Conservation (phyloP, 352 stramenopile species). For the Phytophthora kernoviae region DNA sequence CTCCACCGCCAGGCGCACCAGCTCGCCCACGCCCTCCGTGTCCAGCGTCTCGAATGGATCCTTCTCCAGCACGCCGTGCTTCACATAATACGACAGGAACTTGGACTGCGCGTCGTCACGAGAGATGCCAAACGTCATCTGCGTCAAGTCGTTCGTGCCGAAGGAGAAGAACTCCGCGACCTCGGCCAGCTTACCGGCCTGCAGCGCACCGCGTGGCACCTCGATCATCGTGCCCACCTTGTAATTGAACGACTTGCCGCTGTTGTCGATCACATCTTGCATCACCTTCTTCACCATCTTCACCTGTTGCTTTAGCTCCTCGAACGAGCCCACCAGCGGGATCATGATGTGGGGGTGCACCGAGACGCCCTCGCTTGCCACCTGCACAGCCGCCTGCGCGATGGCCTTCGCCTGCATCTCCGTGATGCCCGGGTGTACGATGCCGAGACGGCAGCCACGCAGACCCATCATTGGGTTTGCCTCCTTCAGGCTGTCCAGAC, state of each 20-base stretch:
- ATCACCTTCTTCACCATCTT: slow-evolving; percentile 30
- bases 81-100: slow-evolving; percentile 33
- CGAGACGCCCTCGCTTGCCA: slow-evolving; percentile 23
- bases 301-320: slow-evolving; percentile 32
- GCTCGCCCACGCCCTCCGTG: slow-evolving; percentile 30
- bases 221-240: slow-evolving; percentile 35
- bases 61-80: slow-evolving; percentile 31
- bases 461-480: slow-evolving; percentile 38
- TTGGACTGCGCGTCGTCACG: slow-evolving; percentile 28
- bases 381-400: slow-evolving; percentile 22
- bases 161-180: slow-evolving; percentile 34
- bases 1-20: slow-evolving; percentile 24
- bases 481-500: slow-evolving; percentile 26
- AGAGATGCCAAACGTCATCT: slow-evolving; percentile 34
- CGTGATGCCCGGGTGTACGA: slow-evolving; percentile 34
- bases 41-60: slow-evolving; percentile 35
- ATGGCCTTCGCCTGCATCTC: slow-evolving; percentile 37
- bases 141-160: slow-evolving; percentile 31
- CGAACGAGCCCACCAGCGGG: slow-evolving; percentile 24
- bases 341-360: slow-evolving; percentile 31
- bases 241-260: slow-evolving; percentile 28
- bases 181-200: slow-evolving; percentile 29
- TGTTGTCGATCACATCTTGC: slow-evolving; percentile 27
- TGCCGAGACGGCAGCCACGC: slow-evolving; percentile 27
- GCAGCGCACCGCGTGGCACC: slow-evolving; percentile 25